Base-by-base conservation (phyloP, 345 rosid genomes). In the Mangifera indica region DNA sequence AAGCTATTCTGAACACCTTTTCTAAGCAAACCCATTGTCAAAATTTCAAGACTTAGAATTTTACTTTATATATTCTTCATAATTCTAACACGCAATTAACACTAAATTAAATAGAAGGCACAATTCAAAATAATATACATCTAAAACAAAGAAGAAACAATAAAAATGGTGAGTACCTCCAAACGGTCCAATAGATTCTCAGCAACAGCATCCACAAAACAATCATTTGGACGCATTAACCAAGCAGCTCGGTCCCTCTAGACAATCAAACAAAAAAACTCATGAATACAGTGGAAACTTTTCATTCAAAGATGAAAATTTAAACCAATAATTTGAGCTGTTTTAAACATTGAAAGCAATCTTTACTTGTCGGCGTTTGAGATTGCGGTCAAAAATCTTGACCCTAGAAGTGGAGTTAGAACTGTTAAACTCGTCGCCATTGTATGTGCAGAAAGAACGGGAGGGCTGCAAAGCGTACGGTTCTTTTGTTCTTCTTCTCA, bases 161-260 rank as follows among this genome's bases (percentile, higher is more conserved):
- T 20, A 55, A 56, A 26, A 1, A 25, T 8, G 49, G 10, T 9
- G 17, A 34, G 2, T 74, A 91, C 99, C 98, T 92, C 90, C 83
- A 95, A 78, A 62, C 98, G 98, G 77, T 95, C 99, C 74, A 91
- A 69, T 0, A 95, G 75, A 81, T 92, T 92, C 71, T 92, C 97
- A 3, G 99, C 98, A 74, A 92, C 99, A 61, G 97, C 89, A 60
- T 92, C 87, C n/a, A 88, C 76, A 71, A 92, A 87, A 17, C 87
- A 74, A 76, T 95, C 93, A 48, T 81, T 75, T 22, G 88, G 77
- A 37, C 84, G 81, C 88, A 77, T 84, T 71, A 89, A 79, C 99
- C 99, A 95, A 11, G 99, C 96, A 46, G 99, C 94, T 80, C 99
- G 87, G 64, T 92, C 99, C 60, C 99, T 98, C 99, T 92, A 84